A percentile compares a stretch with the other conserved stretches of the same genome.
phyloP scores from a whole-genome alignment of 768 basidiomycete species.

The Naganishia randhawae region DNA sequence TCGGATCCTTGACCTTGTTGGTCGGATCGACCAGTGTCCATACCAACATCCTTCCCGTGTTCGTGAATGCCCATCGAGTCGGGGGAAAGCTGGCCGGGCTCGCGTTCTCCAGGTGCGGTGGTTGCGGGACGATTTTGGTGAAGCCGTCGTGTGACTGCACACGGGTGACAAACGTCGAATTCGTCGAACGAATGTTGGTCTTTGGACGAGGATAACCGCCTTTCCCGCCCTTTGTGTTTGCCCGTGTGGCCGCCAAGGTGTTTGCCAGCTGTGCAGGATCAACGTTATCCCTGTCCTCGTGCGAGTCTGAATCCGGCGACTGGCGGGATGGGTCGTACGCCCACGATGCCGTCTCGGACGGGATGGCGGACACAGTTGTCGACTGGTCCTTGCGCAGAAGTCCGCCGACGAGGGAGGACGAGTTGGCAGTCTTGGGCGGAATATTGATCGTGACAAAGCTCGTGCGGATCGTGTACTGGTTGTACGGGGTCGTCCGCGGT shows the following conservation, averaged over 20 bases:
- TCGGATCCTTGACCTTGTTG: slow-evolving; percentile 63
- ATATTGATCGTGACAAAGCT: slow-evolving; percentile 44
- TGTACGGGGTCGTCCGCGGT: slow-evolving; percentile 12
- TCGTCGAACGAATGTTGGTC: slow-evolving; percentile 83
- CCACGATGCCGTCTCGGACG: slow-evolving; percentile 12
- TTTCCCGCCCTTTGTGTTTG: slow-evolving; percentile 19
- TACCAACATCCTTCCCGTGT: slow-evolving; percentile 6
- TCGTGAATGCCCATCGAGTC: slow-evolving; percentile 25
- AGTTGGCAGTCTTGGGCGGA: slow-evolving; percentile 33
- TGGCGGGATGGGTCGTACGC: slow-evolving; percentile 11
- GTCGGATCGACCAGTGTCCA: neutral
- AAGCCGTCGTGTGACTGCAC: slow-evolving; percentile 76
- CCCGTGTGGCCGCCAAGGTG: slow-evolving; percentile 21
- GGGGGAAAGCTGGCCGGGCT: slow-evolving; percentile 4
- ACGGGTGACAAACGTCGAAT: slow-evolving; percentile 85
- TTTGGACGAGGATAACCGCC: slow-evolving; percentile 63
- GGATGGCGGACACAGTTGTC: neutral
- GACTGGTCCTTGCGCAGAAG: slow-evolving; percentile 31
- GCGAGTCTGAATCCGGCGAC: neutral
- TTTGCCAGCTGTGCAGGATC: slow-evolving; percentile 21
- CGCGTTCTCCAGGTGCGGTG: slow-evolving; percentile 33
- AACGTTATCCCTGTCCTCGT: slow-evolving; percentile 24
- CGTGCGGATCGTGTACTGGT: slow-evolving; percentile 38
- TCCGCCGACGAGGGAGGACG: slow-evolving; percentile 32
- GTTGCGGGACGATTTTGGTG: slow-evolving; percentile 58